Conservation (phyloP, 306 rosid genomes). For the Citrullus colocynthis region DNA sequence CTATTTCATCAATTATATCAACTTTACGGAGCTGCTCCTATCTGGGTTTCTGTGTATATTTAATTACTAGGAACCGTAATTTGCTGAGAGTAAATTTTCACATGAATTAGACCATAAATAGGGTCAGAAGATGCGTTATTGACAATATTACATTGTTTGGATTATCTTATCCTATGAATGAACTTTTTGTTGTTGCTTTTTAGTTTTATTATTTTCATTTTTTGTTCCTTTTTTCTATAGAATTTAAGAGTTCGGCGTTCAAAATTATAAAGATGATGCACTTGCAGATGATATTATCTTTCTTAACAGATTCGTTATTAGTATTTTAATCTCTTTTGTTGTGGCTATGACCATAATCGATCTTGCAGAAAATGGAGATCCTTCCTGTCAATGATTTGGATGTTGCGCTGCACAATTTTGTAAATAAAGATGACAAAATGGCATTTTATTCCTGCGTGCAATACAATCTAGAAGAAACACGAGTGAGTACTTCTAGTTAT, state of each 20-base stretch:
- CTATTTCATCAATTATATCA: not conserved
- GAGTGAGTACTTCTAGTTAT: slow-evolving; percentile 40
- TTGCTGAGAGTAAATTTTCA: not conserved
- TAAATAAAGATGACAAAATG: slow-evolving; percentile 82
- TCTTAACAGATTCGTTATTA: not conserved
- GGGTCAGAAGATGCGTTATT: not conserved
- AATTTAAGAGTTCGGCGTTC: not conserved
- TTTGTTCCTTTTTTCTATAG: not conserved
- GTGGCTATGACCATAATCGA: slow-evolving; percentile 5
- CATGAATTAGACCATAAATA: not conserved
- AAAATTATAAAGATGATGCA: not conserved
- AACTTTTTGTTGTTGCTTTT: not conserved
- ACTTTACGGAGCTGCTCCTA: not conserved
- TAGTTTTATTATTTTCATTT: not conserved
- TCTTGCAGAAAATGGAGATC: slow-evolving; percentile 94
- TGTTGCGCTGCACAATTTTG: slow-evolving; percentile 81
- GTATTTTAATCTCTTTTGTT: not conserved
- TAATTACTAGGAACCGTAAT: not conserved
- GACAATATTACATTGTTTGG: not conserved
- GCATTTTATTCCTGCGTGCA: slow-evolving; percentile 77
- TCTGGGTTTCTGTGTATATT: not conserved
- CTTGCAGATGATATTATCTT: not conserved
- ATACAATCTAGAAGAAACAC: slow-evolving; percentile 76
- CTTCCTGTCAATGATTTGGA: slow-evolving; percentile 94
- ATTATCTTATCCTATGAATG: not conserved